Percentiles rank a stretch among this genome's conserved stretches.
Evolutionary conservation across 805 yeast genomes (phyloP).

Genomic region (Candida khao-thaluensis): DNA sequence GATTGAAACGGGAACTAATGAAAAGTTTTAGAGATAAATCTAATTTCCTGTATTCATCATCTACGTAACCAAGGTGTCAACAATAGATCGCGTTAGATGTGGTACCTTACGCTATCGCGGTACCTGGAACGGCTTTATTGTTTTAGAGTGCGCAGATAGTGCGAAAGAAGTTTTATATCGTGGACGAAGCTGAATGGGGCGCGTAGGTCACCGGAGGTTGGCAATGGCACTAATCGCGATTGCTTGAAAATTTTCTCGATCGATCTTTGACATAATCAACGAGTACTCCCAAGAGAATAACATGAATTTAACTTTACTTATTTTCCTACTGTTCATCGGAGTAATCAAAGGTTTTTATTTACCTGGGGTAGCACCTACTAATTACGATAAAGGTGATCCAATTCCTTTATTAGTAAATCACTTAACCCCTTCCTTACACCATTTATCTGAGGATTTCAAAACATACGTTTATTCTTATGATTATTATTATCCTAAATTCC

Average conservation of each 20-base stretch:
- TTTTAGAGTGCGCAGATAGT: no score
- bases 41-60: no score
- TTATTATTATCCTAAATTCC: constrained; percentile 79
- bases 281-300: no score
- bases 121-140: no score
- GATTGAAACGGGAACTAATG: constrained; percentile 3
- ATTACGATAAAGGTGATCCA: constrained; percentile 68
- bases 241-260: no score
- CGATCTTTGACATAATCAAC: no score
- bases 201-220: no score
- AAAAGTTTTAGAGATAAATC: constrained; percentile 1
- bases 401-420: constrained; percentile 86
- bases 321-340: constrained; percentile 1
- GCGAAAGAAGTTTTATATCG: no score
- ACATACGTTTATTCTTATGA: constrained; percentile 72
- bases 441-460: constrained; percentile 32
- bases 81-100: no score
- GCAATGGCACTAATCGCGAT: constrained; percentile 2
- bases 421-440: constrained; percentile 72
- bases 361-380: constrained; percentile 96
- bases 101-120: no score
- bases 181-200: no score
- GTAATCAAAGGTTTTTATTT: constrained; percentile 64
- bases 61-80: no score
- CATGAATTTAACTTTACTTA: constrained; percentile 2